These are phyloP conservation scores for Hymenoscyphus occultus DNA, from an alignment of 2,329 filamentous ascomycete species.

Conservation along the genomic window DNA sequence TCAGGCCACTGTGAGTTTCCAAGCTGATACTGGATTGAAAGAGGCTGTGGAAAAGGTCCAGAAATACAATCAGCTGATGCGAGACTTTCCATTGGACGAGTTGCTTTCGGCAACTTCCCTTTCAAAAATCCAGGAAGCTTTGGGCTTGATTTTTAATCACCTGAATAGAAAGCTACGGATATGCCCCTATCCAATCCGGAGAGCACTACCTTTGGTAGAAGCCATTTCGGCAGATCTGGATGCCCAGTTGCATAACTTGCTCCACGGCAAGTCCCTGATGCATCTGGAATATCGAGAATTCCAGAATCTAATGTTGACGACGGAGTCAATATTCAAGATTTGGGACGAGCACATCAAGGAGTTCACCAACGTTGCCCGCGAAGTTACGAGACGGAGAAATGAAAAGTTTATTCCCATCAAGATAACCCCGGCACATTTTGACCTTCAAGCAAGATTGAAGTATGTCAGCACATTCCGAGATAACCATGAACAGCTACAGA, in stretches of 20 bases:
- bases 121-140: constrained; percentile 81
- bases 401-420: constrained; percentile 99
- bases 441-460: constrained; percentile 84
- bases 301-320: constrained; percentile 75
- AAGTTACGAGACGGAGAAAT: constrained; percentile 87
- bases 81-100: constrained; percentile 95
- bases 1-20: constrained; percentile 95
- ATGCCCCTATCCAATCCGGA: constrained; percentile 88
- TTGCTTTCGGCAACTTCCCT: constrained; percentile 88
- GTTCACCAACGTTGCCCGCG: constrained; percentile 95
- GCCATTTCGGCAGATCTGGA: constrained; percentile 94
- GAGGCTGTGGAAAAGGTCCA: constrained; percentile 95
- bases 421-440: constrained; percentile 80
- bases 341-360: constrained; percentile 98
- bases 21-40: constrained; percentile 90
- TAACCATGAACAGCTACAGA: constrained; percentile 96
- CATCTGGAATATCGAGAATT: constrained; percentile 93
- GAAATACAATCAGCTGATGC: constrained; percentile 98
- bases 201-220: constrained; percentile 91
- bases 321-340: constrained; percentile 80
- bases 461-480: constrained; percentile 94
- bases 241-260: constrained; percentile 75
- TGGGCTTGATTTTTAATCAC: constrained; percentile 86
- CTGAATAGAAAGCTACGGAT: constrained; percentile 98
- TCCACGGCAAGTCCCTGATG: constrained; percentile 84